Percentiles rank a stretch among this genome's conserved stretches.
These are phyloP conservation scores for Wickerhamiella galacta DNA, from an alignment of 805 yeast species.

Conservation along the genomic window DNA sequence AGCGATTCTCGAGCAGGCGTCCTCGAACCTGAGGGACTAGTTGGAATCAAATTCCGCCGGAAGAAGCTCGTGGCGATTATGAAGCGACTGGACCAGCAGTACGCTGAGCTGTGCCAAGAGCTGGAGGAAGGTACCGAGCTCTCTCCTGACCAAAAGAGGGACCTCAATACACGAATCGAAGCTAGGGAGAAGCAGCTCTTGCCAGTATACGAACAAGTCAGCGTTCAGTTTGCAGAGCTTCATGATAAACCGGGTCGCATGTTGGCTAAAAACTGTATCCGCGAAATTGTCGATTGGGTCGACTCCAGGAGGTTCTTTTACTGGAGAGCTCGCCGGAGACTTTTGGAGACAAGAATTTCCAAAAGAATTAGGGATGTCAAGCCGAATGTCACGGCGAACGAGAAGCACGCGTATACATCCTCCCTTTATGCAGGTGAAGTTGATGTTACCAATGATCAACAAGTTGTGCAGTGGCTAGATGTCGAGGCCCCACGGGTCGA, in stretches of 20 bases:
- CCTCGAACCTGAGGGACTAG: constrained; percentile 98
- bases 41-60: constrained; percentile 92
- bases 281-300: constrained; percentile 70
- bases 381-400: constrained; percentile 4
- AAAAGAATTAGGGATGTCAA: constrained; percentile 9
- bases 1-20: constrained; percentile 94
- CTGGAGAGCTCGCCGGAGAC: constrained; percentile 96
- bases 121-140: constrained; percentile 29
- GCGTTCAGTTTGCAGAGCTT: constrained; percentile 92
- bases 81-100: constrained; percentile 70
- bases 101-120: constrained; percentile 43
- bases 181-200: constrained; percentile 65
- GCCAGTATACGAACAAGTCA: constrained; percentile 82
- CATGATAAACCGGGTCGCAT: constrained; percentile 97
- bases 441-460: constrained; percentile 51
- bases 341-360: constrained; percentile 73
- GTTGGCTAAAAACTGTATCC: constrained; percentile 85
- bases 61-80: constrained; percentile 83
- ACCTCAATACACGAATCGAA: constrained; percentile 44
- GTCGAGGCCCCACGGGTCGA: constrained; percentile 40
- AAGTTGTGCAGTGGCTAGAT: constrained; percentile 75
- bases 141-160: constrained; percentile 47
- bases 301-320: constrained; percentile 89
- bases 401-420: constrained; percentile 6
- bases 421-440: constrained; percentile 31